Percentiles rank a stretch among this genome's conserved stretches.
Evolutionary conservation across 176 grass and related monocot species (phyloP).

Genomic region (Oryza glumipatula): DNA sequence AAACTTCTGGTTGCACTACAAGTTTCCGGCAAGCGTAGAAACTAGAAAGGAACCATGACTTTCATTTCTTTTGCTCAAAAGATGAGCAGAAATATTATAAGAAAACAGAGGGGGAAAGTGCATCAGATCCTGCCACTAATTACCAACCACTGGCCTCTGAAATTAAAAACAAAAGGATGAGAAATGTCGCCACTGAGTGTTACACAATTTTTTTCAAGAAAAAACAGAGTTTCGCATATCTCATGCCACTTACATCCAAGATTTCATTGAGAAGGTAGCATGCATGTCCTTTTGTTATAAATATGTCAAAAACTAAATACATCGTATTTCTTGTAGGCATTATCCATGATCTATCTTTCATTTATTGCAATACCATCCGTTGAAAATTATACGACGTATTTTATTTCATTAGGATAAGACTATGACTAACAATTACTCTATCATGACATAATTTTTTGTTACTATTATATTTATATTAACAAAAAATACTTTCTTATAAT

Average conservation of each 20-base stretch:
- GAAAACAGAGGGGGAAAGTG: not conserved
- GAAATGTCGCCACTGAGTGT: conserved; percentile 12
- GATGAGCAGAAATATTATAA: not conserved
- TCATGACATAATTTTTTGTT: too few species aligned
- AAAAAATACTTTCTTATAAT: too few species aligned
- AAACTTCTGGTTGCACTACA: conserved; percentile 29
- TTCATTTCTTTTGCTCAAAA: conserved; percentile 25
- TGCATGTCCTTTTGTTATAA: not conserved
- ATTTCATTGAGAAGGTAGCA: not conserved
- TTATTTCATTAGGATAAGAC: too few species aligned
- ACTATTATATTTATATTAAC: too few species aligned
- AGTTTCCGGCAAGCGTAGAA: conserved; percentile 28
- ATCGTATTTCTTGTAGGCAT: not conserved
- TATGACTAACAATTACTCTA: too few species aligned
- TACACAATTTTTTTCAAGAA: not conserved
- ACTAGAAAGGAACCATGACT: conserved; percentile 12
- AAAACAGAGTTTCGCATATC: not conserved
- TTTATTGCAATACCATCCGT: not conserved
- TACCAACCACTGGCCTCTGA: not conserved
- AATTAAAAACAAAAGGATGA: conserved; percentile 37
- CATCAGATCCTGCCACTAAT: not conserved
- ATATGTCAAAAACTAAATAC: not conserved
- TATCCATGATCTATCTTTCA: not conserved
- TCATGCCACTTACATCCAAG: not conserved
- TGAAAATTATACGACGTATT: too few species aligned